Evolutionary conservation across 768 basidiomycete genomes (phyloP).

Genomic region (Termitomyces sp.): DNA sequence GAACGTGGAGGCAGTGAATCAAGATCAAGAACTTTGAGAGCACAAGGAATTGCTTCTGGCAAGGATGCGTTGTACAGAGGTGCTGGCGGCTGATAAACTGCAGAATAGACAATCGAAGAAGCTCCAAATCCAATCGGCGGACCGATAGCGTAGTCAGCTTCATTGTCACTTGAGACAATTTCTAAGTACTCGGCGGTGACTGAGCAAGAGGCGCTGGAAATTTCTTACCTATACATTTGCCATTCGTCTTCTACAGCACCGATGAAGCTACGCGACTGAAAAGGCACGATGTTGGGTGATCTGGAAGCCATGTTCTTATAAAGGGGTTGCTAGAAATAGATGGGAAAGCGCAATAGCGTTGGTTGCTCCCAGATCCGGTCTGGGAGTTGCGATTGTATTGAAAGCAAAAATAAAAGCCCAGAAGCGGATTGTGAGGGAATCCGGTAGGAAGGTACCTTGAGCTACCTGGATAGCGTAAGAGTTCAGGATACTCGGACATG

Average conservation of each 20-base stretch:
- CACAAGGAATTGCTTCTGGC: slow-evolving; percentile 50
- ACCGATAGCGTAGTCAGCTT: slow-evolving; percentile 71
- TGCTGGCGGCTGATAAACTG: slow-evolving; percentile 46
- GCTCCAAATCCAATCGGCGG: slow-evolving; percentile 86
- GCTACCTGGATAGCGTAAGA: not conserved
- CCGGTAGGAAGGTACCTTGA: not conserved
- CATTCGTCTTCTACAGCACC: slow-evolving; percentile 84
- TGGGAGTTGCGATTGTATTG: not conserved
- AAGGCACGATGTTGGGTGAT: slow-evolving; percentile 6
- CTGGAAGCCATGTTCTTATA: slow-evolving; percentile 14
- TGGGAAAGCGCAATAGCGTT: not conserved
- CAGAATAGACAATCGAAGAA: slow-evolving; percentile 86
- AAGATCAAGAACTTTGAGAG: slow-evolving; percentile 87
- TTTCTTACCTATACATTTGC: slow-evolving; percentile 66
- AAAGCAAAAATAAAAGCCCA: not conserved
- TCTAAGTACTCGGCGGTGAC: slow-evolving; percentile 7
- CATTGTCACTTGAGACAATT: slow-evolving; percentile 46
- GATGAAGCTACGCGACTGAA: slow-evolving; percentile 41
- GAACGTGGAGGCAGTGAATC: slow-evolving; percentile 70
- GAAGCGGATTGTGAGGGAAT: not conserved
- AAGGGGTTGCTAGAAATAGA: slow-evolving; percentile 5
- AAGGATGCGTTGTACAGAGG: slow-evolving; percentile 4
- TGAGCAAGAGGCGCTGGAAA: not conserved
- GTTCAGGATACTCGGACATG: not conserved
- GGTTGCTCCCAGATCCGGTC: slow-evolving; percentile 4